Evolutionary conservation across 2,329 filamentous ascomycete genomes (phyloP), one percentile per base, ranked within the genome.

Genomic region (Fusarium proliferatum): DNA sequence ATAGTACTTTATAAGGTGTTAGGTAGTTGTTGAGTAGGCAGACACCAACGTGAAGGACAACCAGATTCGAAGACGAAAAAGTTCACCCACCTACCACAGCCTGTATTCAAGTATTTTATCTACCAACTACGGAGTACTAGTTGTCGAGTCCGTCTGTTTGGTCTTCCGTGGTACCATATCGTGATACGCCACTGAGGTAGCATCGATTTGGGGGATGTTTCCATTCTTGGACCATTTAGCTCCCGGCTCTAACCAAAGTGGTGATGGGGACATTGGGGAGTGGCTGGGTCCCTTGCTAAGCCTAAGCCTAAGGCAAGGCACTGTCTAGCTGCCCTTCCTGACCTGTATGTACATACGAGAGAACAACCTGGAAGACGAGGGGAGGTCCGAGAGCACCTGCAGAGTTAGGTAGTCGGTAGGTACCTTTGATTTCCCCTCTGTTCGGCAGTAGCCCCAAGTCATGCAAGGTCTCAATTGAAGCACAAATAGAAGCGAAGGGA

Each of bases 181-280:
- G 30, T 41, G 53, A 55, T 62, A 48, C 68, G 72, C 72, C 68
- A 75, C 68, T 63, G 49, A 75, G 64, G 63, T 74, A 61, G 57
- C 55, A 33, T 33, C 58, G 23, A 72, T 63, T 72, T 28, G 45
- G 46, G 45, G 46, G 55, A 53, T 63, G 64, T 58, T 73, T 74
- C 71, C 71, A 74, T 74, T 72, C 71, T 73, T 74, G 71, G 71
- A 57, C 58, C 46, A 42, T 36, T 38, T 74, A 74, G 71, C 70
- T 74, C 67, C 72, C 72, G 72, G 65, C 41, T 36, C 72, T 64
- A 69, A 69, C 67, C 67, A 63, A 52, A 55, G 52, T 60, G 36
- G 59, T 59, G 66, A 69, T 60, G 36, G 59, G 26, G 42, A 68
- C 53, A 60, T 64, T 60, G 36, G 66, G 26, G 42, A 68, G 64